phyloP scores from a whole-genome alignment of 768 basidiomycete genomes.

The Lactifluus echinatus region DNA sequence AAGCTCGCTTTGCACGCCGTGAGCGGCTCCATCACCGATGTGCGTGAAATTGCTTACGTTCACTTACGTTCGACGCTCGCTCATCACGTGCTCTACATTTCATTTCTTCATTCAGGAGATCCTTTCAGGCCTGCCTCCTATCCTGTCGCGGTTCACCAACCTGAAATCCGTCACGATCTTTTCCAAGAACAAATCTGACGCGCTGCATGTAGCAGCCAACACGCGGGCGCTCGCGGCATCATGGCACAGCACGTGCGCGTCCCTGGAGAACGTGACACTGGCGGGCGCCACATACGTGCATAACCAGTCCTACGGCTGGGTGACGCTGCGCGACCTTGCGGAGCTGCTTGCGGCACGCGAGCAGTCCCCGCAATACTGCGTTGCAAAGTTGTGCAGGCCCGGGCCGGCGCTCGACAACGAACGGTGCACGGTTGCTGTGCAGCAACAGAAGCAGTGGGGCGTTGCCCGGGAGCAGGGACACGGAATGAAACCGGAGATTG shows the following conservation, averaged over 20 bases:
- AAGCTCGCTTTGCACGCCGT: conserved; percentile 24
- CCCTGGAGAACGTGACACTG: conserved; percentile 24
- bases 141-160: conserved; percentile 22
- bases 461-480: not conserved
- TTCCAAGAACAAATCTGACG: conserved; percentile 22
- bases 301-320: conserved; percentile 21
- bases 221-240: conserved; percentile 11
- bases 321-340: conserved; percentile 21
- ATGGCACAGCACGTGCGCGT: conserved; percentile 23
- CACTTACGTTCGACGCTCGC: no score
- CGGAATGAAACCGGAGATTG: conserved; percentile 4
- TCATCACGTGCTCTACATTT: no score
- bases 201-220: conserved; percentile 17
- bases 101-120: conserved; percentile 23
- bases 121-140: conserved; percentile 18
- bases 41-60: no score
- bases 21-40: conserved; percentile 23
- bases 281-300: conserved; percentile 21
- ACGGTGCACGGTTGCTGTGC: not conserved
- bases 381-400: conserved; percentile 2
- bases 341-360: conserved; percentile 15
- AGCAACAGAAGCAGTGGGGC: no score
- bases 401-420: conserved; percentile 2
- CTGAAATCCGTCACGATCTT: conserved; percentile 23
- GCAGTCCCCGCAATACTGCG: conserved; percentile 4